Base-by-base conservation (phyloP, 129 eudicot species). In the Centaurea solstitialis region DNA sequence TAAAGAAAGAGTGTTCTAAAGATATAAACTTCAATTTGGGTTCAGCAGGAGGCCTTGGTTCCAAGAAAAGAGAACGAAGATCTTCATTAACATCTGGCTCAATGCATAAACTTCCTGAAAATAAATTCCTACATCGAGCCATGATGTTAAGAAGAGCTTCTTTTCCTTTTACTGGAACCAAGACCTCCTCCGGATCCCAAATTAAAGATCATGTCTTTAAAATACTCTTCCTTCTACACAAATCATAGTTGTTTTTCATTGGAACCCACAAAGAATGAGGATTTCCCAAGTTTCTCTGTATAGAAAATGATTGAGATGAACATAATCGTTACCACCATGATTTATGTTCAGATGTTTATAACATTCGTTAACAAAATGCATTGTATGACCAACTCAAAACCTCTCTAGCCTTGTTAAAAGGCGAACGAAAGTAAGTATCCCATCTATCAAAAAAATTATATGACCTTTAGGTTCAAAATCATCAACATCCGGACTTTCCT, bases 81-180 rank as follows among this genome's bases (percentile, higher is more conserved):
- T 26, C 30, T 26, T 26, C 30, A 1, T 26, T 26, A 2, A 26
- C 30, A 26, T 26, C 30, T 26, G 30, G 30, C 30, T 26, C 30
- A 2, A 26, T 26, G 30, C n/a, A n/a, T n/a, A n/a, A n/a, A n/a
- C n/a, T n/a, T n/a, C n/a, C n/a, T n/a, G n/a, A n/a, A n/a, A n/a
- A n/a, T n/a, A n/a, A n/a, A n/a, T n/a, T n/a, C 30, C 30, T 94
- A 41, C 97, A 90, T 30, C 87, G 83, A 23, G 84, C 90, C n/a
- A 92, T 94, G 93, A 20, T 70, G 35, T 92, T 87, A 92, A 75
- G 89, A 90, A 26, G 94, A 88, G 61, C 83, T 93, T 5, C 90
- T 94, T 1, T 38, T 72, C 0, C 71, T 91, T 77, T 17, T 94
- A 17, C 82, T 87, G 2, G 2, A 40, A n/a, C n/a, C 59, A 15